Percentiles rank a stretch among this genome's conserved stretches.
Conservation (phyloP, 306 rosid genomes). For the Gastrolobium bilobum region DNA sequence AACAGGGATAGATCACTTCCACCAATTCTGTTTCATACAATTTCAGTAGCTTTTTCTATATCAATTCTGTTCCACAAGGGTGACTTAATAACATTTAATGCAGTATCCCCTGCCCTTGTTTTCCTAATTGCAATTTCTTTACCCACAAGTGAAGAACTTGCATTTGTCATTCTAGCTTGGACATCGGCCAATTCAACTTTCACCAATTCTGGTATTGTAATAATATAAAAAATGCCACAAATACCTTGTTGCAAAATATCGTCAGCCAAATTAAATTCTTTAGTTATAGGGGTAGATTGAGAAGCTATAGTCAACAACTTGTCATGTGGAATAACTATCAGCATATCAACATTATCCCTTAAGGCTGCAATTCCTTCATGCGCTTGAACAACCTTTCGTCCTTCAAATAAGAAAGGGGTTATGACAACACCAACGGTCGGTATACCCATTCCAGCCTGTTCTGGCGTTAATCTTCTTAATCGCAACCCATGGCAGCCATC, state of each 20-base stretch:
- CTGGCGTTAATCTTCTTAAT: too few relatives aligned
- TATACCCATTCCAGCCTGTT: slow-evolving; percentile 67
- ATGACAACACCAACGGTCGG: slow-evolving; percentile 97
- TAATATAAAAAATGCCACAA: slow-evolving; percentile 98
- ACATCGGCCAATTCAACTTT: slow-evolving; percentile 99
- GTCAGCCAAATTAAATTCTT: slow-evolving; percentile 97
- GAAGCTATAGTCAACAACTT: slow-evolving; percentile 95
- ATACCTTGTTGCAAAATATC: slow-evolving; percentile 99
- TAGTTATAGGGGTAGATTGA: slow-evolving; percentile 95
- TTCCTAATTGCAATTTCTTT: slow-evolving; percentile 99
- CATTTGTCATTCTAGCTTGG: slow-evolving; percentile 97
- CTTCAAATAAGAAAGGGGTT: slow-evolving; percentile 97
- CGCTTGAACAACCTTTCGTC: slow-evolving; percentile 97
- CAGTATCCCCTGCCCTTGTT: slow-evolving; percentile 99
- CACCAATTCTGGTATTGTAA: slow-evolving; percentile 95
- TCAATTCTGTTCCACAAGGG: slow-evolving; percentile 87
- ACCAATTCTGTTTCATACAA: slow-evolving; percentile 99
- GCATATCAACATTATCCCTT: slow-evolving; percentile 93
- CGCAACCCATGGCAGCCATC: too few relatives aligned
- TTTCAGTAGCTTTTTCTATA: slow-evolving; percentile 99
- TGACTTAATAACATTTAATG: slow-evolving; percentile 97
- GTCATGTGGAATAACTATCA: slow-evolving; percentile 98
- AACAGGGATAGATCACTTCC: slow-evolving; percentile 93
- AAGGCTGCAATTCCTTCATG: slow-evolving; percentile 99
- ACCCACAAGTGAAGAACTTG: slow-evolving; percentile 99